These are phyloP conservation scores for Aspergillus sp. DNA, from an alignment of 2,329 filamentous ascomycete genomes.

Conservation along the genomic window DNA sequence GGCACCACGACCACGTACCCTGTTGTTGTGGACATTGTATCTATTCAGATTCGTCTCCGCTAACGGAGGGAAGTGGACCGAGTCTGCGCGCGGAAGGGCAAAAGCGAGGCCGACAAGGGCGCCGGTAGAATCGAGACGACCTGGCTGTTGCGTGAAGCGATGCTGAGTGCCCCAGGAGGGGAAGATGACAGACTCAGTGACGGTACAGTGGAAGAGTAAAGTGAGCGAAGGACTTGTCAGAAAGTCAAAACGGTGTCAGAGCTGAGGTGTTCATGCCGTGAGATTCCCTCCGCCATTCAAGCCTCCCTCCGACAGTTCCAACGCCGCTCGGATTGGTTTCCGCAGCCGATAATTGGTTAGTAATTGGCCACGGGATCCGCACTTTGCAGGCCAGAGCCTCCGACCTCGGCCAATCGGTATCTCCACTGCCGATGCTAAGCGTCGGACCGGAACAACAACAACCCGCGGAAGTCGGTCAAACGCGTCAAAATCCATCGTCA, in stretches of 20 bases:
- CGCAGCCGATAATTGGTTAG: slow-evolving; percentile 2
- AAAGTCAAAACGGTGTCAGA: not conserved
- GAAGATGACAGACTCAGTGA: not conserved
- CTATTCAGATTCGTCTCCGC: slow-evolving; percentile 14
- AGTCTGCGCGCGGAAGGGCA: not conserved
- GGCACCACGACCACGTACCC: slow-evolving; percentile 40
- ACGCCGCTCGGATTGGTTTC: not conserved
- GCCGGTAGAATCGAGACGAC: not conserved
- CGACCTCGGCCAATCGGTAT: slow-evolving; percentile 19
- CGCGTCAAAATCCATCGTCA: slow-evolving; percentile 18
- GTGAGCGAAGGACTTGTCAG: not conserved
- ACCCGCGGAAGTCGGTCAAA: slow-evolving; percentile 14
- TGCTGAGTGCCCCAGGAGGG: not conserved
- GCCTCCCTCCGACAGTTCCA: not conserved
- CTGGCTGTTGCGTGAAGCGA: not conserved
- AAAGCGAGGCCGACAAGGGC: not conserved
- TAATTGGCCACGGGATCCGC: slow-evolving; percentile 4
- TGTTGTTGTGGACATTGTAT: slow-evolving; percentile 56
- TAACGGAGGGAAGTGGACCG: slow-evolving; percentile 17
- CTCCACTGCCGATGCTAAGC: slow-evolving; percentile 16
- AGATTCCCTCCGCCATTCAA: not conserved
- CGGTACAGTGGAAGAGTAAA: not conserved
- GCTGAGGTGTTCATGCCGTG: slow-evolving; percentile 2
- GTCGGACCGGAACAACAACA: slow-evolving; percentile 23
- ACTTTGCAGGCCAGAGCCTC: slow-evolving; percentile 11